Base-by-base conservation (phyloP, 2,329 filamentous ascomycete species). In the Gliomastix tumulicola region DNA sequence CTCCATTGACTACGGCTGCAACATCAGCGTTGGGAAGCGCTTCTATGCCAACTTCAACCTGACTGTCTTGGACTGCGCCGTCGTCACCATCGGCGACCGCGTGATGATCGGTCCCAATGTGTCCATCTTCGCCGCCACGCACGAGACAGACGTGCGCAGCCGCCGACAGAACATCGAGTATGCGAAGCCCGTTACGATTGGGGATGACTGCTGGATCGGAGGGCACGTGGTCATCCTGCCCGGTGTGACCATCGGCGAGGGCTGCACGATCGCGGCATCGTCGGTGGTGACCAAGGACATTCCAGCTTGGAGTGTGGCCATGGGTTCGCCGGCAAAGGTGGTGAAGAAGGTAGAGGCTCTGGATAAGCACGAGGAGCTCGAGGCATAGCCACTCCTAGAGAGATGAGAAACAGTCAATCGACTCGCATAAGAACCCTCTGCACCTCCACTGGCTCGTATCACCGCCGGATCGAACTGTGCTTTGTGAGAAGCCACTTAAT, bases 31-130 rank as follows among this genome's bases (percentile, higher is more conserved):
- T 3, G 76, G 76, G 11, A 62, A 69, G 32, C 59, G 65, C 13
- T 77, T 78, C 48, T 83, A 79, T 46, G 63, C 71, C n/a, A 76
- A 76, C 46, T 77, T 76, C 53, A 42, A 42, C 41, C 51, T 72
- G 37, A 76, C 77, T 3, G 80, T 88, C 42, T 62, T 88, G 12
- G 85, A 90, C 52, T 87, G 80, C 15, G 84, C 77, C 44, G 63
- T 76, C 3, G 79, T 89, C 25, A 65, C 57, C 4, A 82, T 89
- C 32, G 85, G 85, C 0, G 71, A 81, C 19, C 72, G 84, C 21
- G 85, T 84, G 2, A 61, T 85, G 44, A 69, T 88, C 37, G 86
- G 82, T 0, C 83, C 85, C 1, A 81, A 79, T 47, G 82, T 88
- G 1, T 75, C 67, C 33, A 72, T 90, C 37, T 86, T 78, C 50